Conservation (phyloP, 495 filamentous ascomycete species). For the Barbatosphaeria neglecta region DNA sequence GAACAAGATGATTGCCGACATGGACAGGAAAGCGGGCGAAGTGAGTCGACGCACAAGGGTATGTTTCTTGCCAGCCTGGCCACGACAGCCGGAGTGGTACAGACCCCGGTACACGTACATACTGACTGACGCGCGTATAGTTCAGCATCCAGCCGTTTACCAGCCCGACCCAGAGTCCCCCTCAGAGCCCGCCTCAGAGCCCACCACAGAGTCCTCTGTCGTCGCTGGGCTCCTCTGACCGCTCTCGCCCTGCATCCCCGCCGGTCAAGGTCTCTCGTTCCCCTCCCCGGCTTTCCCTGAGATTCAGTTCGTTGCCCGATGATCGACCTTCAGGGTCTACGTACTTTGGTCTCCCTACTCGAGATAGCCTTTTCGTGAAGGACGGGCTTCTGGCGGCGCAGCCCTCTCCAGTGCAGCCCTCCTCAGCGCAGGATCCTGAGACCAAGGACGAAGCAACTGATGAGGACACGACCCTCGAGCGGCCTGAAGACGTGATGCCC, state of each 20-base stretch:
- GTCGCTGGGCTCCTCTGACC: conserved; percentile 15
- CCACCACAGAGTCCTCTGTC: conserved; percentile 13
- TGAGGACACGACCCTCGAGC: no score
- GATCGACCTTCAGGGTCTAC: not conserved
- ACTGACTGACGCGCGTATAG: conserved; percentile 5
- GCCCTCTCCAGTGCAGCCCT: conserved; percentile 3
- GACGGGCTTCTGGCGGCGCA: conserved; percentile 6
- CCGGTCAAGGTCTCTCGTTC: conserved; percentile 11
- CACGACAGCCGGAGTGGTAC: no score
- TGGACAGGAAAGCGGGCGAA: conserved; percentile 62
- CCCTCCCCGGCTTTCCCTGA: conserved; percentile 19
- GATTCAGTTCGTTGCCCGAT: conserved; percentile 14
- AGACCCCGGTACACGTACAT: not conserved
- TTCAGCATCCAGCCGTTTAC: conserved; percentile 10
- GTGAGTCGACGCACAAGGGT: conserved; percentile 55
- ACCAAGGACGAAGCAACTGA: conserved; percentile 6
- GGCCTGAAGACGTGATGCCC: no score
- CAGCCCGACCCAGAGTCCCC: conserved; percentile 2
- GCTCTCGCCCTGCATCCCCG: conserved; percentile 13
- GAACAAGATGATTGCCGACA: conserved; percentile 57
- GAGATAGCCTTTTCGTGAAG: not conserved
- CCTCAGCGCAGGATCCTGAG: conserved; percentile 4
- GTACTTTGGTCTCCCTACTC: not conserved
- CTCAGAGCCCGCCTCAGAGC: not conserved
- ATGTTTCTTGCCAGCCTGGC: no score